phyloP scores from a whole-genome alignment of 23 red algal species.

The Gracilariopsis chorda region DNA sequence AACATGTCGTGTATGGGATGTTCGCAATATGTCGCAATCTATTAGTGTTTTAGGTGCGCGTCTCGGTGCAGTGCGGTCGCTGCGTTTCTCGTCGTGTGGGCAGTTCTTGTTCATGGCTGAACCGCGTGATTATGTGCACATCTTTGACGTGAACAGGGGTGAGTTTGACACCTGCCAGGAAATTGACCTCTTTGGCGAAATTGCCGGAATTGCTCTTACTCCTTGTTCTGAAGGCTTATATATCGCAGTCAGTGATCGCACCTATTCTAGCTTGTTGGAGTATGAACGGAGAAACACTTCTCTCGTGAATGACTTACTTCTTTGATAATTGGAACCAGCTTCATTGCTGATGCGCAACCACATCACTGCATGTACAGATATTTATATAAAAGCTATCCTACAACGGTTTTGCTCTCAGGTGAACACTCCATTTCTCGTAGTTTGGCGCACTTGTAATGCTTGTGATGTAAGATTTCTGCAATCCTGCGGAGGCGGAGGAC shows the following conservation, averaged over 20 bases:
- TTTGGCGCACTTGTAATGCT: too few species aligned
- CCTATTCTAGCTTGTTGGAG: constrained; percentile 80
- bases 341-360: neutral
- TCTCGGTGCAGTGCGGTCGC: constrained; percentile 73
- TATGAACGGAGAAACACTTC: constrained; percentile 49
- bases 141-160: constrained; percentile 74
- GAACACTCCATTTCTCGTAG: too few species aligned
- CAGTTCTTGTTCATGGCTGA: constrained; percentile 80
- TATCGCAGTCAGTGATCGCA: constrained; percentile 76
- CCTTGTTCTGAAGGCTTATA: constrained; percentile 69
- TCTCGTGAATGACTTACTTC: neutral
- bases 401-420: neutral
- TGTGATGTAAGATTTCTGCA: too few species aligned
- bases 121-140: constrained; percentile 87
- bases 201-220: constrained; percentile 72
- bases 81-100: constrained; percentile 81
- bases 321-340: neutral
- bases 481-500: too few species aligned
- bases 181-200: constrained; percentile 93
- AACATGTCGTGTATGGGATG: constrained; percentile 95
- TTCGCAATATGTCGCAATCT: constrained; percentile 61
- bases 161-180: constrained; percentile 71
- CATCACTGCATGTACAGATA: neutral
- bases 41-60: constrained; percentile 57
- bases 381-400: neutral